phyloP scores from a whole-genome alignment of 2,329 filamentous ascomycete genomes.

The Geoglossum cookeanum region DNA sequence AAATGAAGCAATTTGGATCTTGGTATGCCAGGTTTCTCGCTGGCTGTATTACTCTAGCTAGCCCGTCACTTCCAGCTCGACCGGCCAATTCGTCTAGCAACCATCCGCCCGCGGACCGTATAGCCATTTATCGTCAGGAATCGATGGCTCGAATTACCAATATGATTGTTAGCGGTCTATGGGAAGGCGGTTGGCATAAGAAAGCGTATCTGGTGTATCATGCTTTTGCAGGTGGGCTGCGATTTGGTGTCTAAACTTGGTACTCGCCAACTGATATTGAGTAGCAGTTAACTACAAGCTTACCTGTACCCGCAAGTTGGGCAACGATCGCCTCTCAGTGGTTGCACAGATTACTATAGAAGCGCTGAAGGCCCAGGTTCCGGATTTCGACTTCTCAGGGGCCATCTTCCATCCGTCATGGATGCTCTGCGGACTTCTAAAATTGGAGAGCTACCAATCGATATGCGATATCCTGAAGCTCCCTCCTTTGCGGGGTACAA shows the following conservation, averaged over 20 bases:
- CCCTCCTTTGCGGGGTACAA: neutral
- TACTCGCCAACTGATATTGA: neutral
- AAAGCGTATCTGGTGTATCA: too few relatives aligned
- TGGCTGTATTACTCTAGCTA: too few relatives aligned
- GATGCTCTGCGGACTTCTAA: neutral
- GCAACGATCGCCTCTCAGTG: neutral
- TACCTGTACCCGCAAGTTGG: neutral
- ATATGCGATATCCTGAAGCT: neutral
- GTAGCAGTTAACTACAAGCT: neutral
- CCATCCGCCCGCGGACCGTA: too few relatives aligned
- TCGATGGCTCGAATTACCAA: too few relatives aligned
- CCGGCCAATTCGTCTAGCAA: too few relatives aligned
- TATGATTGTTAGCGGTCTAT: too few relatives aligned
- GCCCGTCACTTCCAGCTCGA: too few relatives aligned
- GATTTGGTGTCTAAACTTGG: neutral
- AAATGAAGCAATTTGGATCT: too few relatives aligned
- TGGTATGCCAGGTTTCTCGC: too few relatives aligned
- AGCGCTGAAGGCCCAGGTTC: neutral
- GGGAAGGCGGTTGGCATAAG: too few relatives aligned
- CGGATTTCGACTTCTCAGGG: neutral
- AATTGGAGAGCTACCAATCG: neutral
- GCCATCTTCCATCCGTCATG: neutral
- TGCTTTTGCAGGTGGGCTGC: too few relatives aligned
- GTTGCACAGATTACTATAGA: neutral
- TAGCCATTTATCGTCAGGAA: too few relatives aligned